Conservation (phyloP, 2,329 filamentous ascomycete genomes). For the Davidsoniella virescens region DNA sequence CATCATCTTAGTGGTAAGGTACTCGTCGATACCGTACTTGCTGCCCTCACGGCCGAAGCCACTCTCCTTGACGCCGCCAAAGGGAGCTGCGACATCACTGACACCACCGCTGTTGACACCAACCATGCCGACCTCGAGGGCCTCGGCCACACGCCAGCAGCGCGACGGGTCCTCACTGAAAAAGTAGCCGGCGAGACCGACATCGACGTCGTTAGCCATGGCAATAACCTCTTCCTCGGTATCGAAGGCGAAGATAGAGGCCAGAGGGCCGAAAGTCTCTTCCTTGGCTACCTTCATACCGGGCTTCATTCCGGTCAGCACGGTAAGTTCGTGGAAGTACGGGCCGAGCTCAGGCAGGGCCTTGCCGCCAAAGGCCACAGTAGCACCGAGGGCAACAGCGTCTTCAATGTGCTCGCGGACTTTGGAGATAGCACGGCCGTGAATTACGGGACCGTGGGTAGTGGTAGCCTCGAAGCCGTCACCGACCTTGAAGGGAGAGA, state of each 20-base stretch:
- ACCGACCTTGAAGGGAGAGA: conserved; percentile 41
- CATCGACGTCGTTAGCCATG: conserved; percentile 48
- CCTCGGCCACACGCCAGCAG: conserved; percentile 28
- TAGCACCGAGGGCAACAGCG: conserved; percentile 43
- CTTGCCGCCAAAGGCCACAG: conserved; percentile 42
- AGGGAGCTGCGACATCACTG: conserved; percentile 42
- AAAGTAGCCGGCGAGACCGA: conserved; percentile 58
- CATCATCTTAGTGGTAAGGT: conserved; percentile 53
- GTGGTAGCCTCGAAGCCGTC: conserved; percentile 36
- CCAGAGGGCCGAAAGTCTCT: conserved; percentile 58
- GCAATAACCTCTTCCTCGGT: conserved; percentile 53
- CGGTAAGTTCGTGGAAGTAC: conserved; percentile 55
- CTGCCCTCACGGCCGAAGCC: conserved; percentile 69
- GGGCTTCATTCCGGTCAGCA: conserved; percentile 48
- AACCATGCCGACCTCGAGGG: conserved; percentile 30
- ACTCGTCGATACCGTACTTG: conserved; percentile 65
- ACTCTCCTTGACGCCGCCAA: conserved; percentile 70
- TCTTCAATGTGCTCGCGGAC: conserved; percentile 47
- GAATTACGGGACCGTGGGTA: conserved; percentile 47
- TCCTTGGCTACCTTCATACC: conserved; percentile 52
- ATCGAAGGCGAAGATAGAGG: conserved; percentile 51
- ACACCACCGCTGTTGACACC: conserved; percentile 21
- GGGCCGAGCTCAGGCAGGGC: conserved; percentile 39
- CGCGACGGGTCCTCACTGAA: conserved; percentile 35
- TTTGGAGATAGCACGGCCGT: conserved; percentile 46